Percentiles rank a stretch among this genome's conserved stretches.
Evolutionary conservation across 1,139 yeast species (phyloP).

Genomic region (Yamadazyma trypodendri): DNA sequence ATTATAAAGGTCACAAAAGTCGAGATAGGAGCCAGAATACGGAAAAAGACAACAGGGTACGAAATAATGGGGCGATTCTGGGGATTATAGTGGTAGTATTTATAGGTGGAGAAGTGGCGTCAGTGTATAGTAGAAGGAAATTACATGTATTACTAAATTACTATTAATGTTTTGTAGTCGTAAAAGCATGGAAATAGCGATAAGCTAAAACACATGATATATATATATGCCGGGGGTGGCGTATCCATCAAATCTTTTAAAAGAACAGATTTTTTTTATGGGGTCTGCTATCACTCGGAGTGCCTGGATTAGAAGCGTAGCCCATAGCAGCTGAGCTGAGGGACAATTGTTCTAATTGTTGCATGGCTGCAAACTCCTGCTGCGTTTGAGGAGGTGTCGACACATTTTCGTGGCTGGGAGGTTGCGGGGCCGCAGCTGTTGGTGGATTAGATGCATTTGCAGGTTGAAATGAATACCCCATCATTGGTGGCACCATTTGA

Average conservation of each 20-base stretch:
- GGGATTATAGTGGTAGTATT: neutral
- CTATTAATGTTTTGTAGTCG: neutral
- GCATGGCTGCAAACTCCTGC: conserved; percentile 31
- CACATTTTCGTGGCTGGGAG: neutral
- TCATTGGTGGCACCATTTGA: conserved; percentile 2
- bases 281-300: conserved; percentile 22
- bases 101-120: neutral
- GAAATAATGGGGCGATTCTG: neutral
- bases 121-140: too few species aligned
- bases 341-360: conserved; percentile 49
- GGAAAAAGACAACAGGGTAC: too few species aligned
- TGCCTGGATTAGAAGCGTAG: conserved; percentile 47
- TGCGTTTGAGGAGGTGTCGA: conserved; percentile 6
- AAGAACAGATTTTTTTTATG: conserved; percentile 10
- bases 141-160: conserved; percentile 2
- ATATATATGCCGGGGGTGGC: neutral
- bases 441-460: conserved; percentile 4
- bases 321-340: conserved; percentile 52
- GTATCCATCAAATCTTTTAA: neutral
- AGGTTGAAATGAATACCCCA: conserved; percentile 3
- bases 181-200: neutral
- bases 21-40: too few species aligned
- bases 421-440: neutral
- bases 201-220: too few species aligned
- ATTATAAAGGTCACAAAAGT: too few species aligned